These are phyloP conservation scores for Aspergillus fumigatiaffinis DNA, from an alignment of 2,329 filamentous ascomycete genomes.

Conservation along the genomic window DNA sequence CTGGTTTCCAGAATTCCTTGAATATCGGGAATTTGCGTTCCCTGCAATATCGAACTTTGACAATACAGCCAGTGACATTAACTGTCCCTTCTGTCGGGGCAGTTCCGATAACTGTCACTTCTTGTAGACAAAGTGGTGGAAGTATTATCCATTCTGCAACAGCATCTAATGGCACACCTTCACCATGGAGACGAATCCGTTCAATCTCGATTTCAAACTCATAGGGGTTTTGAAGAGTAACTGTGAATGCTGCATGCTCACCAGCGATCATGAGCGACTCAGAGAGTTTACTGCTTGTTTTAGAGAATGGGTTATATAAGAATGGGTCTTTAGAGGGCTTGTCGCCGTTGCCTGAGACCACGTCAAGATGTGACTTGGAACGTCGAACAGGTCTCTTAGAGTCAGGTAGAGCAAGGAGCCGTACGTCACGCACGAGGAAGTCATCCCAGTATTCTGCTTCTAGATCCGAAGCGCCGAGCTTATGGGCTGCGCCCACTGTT, in stretches of 20 bases:
- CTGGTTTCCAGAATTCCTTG: slow-evolving; percentile 67
- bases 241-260: slow-evolving; percentile 71
- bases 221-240: slow-evolving; percentile 90
- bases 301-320: slow-evolving; percentile 90
- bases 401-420: slow-evolving; percentile 60
- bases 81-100: slow-evolving; percentile 65
- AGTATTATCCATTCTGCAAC: slow-evolving; percentile 63
- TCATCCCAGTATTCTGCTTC: slow-evolving; percentile 95
- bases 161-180: slow-evolving; percentile 69
- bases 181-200: slow-evolving; percentile 68
- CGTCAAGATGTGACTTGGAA: slow-evolving; percentile 48
- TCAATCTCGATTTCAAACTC: slow-evolving; percentile 91
- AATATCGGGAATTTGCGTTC: slow-evolving; percentile 84
- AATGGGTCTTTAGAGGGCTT: slow-evolving; percentile 67
- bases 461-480: slow-evolving; percentile 66
- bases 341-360: slow-evolving; percentile 36
- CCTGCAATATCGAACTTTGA: slow-evolving; percentile 77
- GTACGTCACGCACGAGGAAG: slow-evolving; percentile 77
- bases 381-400: slow-evolving; percentile 65
- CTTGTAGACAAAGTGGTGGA: slow-evolving; percentile 78
- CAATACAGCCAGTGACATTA: slow-evolving; percentile 70
- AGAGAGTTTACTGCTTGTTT: slow-evolving; percentile 54
- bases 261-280: slow-evolving; percentile 72
- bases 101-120: slow-evolving; percentile 66
- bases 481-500: slow-evolving; percentile 71